Base-by-base conservation (phyloP, 2,329 filamentous ascomycete genomes). In the Neonectria punicea region DNA sequence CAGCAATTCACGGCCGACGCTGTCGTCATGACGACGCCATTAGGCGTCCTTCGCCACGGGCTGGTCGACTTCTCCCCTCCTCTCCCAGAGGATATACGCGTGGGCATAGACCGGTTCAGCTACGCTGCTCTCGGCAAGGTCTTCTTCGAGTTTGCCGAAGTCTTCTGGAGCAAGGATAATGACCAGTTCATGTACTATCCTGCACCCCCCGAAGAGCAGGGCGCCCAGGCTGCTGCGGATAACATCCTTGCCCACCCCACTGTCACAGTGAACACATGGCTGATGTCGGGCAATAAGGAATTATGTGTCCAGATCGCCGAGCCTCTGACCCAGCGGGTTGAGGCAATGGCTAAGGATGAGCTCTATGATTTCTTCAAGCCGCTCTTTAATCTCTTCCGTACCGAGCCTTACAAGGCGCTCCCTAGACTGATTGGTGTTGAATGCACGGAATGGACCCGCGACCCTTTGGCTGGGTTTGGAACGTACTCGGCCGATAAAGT, bases 161-260 rank as follows among this genome's bases (percentile, higher is more conserved):
- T 64, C 30, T 64, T 64, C 41, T 64, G 61, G 61, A 59, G 55
- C 50, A 64, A 64, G 34, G 55, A 64, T 4, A 64, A 64, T 14
- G 61, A 60, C 41, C 56, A 58, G 43, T 59, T 64, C 43, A 55
- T 64, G 50, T 64, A 59, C 49, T 64, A 59, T 18, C 56, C 61
- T 6, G 56, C 61, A 3, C 61, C 61, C 50, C 61, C 61, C 18
- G 43, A 20, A 22, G 47, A 43, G 20, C 11, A 34, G 20, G 43
- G 41, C n/a, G n/a, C 16, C 7, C 49, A 49, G 22, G 5, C 11
- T 10, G 41, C 22, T n/a, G 18, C 32, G 8, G 49, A 64, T 22
- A 58, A 58, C 30, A 59, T 64, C 32, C 34, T 64, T 11, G 61
- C 55, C 50, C 61, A 64, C 14, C 56, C 55, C 22, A 59, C 56